These are phyloP conservation scores for Pyricularia grisea DNA, from an alignment of 2,329 filamentous ascomycete genomes.

Conservation along the genomic window DNA sequence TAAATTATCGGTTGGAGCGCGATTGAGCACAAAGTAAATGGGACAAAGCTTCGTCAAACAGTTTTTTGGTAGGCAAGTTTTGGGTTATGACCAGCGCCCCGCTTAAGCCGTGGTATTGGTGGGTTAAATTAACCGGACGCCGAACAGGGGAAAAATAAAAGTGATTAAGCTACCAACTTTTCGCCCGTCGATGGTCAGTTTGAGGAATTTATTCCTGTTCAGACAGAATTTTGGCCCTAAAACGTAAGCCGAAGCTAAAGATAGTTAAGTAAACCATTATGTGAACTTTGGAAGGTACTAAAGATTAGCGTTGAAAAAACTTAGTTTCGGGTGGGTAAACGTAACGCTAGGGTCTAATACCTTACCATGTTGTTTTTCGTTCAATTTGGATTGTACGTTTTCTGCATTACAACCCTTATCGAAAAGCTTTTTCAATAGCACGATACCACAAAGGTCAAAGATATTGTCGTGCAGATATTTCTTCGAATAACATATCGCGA, in stretches of 20 bases:
- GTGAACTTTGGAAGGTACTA: background rate
- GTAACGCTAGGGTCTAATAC: background rate
- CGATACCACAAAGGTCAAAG: background rate
- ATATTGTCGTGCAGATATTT: background rate
- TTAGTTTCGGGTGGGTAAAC: background rate
- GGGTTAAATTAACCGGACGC: background rate
- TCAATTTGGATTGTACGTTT: background rate
- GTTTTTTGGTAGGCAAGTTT: background rate
- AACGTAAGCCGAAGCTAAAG: background rate
- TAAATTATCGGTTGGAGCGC: background rate
- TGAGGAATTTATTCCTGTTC: background rate
- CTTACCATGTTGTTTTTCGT: background rate
- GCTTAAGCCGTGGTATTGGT: background rate
- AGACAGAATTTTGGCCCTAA: background rate
- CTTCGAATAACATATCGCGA: background rate
- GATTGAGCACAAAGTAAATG: background rate
- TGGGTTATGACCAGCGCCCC: background rate
- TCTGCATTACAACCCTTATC: background rate
- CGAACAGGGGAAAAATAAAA: background rate
- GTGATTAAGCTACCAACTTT: background rate
- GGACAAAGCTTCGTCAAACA: background rate
- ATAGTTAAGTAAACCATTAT: background rate
- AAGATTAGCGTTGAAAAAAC: background rate
- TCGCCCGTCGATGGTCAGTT: background rate
- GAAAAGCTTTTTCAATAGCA: background rate